phyloP scores from a whole-genome alignment of 2,329 filamentous ascomycete genomes.

The Phialophora verrucosa region DNA sequence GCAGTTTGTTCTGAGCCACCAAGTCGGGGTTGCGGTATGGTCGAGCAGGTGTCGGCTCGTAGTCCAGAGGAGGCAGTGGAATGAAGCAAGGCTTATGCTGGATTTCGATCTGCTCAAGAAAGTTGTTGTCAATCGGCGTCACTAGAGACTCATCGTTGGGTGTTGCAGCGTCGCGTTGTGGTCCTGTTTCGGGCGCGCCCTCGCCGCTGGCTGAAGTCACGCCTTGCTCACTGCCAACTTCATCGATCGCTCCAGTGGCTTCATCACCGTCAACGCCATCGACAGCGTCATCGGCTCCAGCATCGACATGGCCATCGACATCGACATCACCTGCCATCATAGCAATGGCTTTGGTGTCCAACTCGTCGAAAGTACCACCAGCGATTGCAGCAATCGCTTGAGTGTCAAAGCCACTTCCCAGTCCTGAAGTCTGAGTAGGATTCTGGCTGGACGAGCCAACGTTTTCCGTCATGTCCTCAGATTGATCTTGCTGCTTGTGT shows the following conservation, averaged over 20 bases:
- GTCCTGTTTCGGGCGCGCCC: slow-evolving; percentile 7
- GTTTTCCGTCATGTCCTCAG: slow-evolving; percentile 32
- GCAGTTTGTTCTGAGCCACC: slow-evolving; percentile 85
- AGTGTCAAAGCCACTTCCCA: slow-evolving; percentile 36
- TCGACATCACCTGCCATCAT: slow-evolving; percentile 37
- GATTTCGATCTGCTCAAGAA: slow-evolving; percentile 43
- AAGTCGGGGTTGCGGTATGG: slow-evolving; percentile 81
- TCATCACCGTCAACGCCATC: slow-evolving; percentile 36
- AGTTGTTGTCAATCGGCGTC: slow-evolving; percentile 43
- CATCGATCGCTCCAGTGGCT: slow-evolving; percentile 11
- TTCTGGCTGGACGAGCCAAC: slow-evolving; percentile 41
- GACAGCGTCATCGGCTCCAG: slow-evolving; percentile 36
- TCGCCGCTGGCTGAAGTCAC: slow-evolving; percentile 22
- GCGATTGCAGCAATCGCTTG: slow-evolving; percentile 40
- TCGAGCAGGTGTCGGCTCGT: slow-evolving; percentile 72
- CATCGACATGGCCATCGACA: slow-evolving; percentile 32
- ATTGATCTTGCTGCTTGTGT: slow-evolving; percentile 30
- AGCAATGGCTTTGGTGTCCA: slow-evolving; percentile 40
- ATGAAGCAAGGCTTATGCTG: slow-evolving; percentile 69
- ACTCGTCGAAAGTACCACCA: slow-evolving; percentile 37
- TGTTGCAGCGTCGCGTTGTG: slow-evolving; percentile 30
- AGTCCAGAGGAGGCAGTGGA: slow-evolving; percentile 83
- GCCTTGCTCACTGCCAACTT: slow-evolving; percentile 36
- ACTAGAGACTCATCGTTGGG: slow-evolving; percentile 39
- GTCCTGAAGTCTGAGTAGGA: slow-evolving; percentile 39